Base-by-base conservation (phyloP, 176 grass and related monocot species). In the Carex scoparia region DNA sequence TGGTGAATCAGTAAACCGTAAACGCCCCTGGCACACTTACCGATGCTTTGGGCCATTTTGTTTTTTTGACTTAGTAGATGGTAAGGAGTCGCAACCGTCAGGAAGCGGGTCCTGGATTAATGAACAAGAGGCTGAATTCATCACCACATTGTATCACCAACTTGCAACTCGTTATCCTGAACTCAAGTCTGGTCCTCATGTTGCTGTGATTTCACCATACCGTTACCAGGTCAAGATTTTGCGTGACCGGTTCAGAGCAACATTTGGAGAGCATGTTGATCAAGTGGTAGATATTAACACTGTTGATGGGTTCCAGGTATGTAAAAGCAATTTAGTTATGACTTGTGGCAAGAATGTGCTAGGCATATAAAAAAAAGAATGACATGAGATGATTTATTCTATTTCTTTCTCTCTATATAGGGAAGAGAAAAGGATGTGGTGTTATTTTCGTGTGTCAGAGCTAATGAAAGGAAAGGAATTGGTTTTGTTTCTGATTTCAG, bases 241-340 rank as follows among this genome's bases (percentile, higher is more conserved):
- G 85, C 84, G 80, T 82, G 89, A 94, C 31, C 86, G 82, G 78
- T 94, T 98, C 38, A 85, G 83, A 44, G 92, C 80, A 2, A 94
- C 95, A 68, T 98, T 98, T 89, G 93, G 95, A 32, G 89, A 94
- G 65, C 88, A 93, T 76, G 90, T 88, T 80, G 89, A 94, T 84
- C 89, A 94, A 84, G 80, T 92, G 62, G 90, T 98, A 85, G 95
- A 98, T 86, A 88, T 98, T 77, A 98, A 94, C 81, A 98, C 93
- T 11, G 91, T 94, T 65, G 95, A 98, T 94, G 95, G 93, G 30
- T 98, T 98, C 83, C 95, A 98, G 93, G 95, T 94, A 84, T 84
- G n/a, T 84, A 69, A 64, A 37, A 85, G 79, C 48, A 83, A 71
- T 65, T 82, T 30, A 61, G 62, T 87, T 62, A 46, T 59, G 68